Conservation (phyloP, 352 stramenopile species). For the Pythium periplocum region DNA sequence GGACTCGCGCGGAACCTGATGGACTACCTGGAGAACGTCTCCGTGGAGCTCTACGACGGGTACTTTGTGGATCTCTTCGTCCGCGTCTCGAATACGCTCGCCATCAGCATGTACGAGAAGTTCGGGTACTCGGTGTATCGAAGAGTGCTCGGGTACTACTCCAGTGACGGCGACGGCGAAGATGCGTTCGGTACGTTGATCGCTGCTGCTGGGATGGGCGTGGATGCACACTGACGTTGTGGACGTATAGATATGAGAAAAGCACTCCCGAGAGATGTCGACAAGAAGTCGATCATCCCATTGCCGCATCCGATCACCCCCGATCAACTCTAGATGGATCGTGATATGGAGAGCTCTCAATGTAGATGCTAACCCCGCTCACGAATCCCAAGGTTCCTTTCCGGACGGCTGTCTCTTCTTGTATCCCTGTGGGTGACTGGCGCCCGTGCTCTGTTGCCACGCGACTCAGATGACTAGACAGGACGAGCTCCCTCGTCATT, state of each 20-base stretch:
- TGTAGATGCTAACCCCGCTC: too few relatives aligned
- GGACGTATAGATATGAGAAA: constrained; percentile 88
- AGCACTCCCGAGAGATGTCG: constrained; percentile 77
- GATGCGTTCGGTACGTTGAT: constrained; percentile 80
- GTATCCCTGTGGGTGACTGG: too few relatives aligned
- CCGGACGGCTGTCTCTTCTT: too few relatives aligned
- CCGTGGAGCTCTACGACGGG: constrained; percentile 81
- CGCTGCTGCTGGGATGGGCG: background rate
- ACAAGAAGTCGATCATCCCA: constrained; percentile 90
- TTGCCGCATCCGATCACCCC: constrained; percentile 81
- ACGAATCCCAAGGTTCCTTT: too few relatives aligned
- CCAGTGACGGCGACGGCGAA: constrained; percentile 69
- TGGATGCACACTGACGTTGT: too few relatives aligned
- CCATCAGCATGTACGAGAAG: constrained; percentile 92
- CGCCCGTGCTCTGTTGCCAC: too few relatives aligned
- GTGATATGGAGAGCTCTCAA: too few relatives aligned
- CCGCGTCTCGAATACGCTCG: constrained; percentile 91
- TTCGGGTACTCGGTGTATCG: constrained; percentile 92
- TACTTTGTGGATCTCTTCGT: constrained; percentile 99
- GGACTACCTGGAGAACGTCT: constrained; percentile 90
- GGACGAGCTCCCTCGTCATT: too few relatives aligned
- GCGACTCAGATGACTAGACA: too few relatives aligned
- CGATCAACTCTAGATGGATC: constrained; percentile 42
- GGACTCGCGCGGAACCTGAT: constrained; percentile 92
- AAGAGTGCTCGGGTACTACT: constrained; percentile 91